phyloP scores from a whole-genome alignment of 352 stramenopile species.

The Blastocystis sp. region DNA sequence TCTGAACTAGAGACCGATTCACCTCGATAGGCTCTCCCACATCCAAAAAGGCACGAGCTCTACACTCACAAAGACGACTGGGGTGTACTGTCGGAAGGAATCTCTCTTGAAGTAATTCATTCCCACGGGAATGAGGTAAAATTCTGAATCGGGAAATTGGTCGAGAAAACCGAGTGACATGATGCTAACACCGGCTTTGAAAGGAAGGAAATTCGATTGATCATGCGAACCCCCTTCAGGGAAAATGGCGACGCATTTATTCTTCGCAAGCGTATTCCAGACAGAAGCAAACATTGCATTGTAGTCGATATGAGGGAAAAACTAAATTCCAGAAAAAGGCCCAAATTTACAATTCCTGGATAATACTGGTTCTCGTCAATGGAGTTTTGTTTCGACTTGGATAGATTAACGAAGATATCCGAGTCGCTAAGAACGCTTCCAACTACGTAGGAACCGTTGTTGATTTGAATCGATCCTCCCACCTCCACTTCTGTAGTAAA shows the following conservation, averaged over 20 bases:
- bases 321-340: background rate
- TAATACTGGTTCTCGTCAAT: background rate
- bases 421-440: background rate
- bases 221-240: conserved; percentile 58
- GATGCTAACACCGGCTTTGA: conserved; percentile 54
- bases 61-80: background rate
- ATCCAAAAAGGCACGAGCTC: conserved; percentile 53
- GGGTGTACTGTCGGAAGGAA: conserved; percentile 27
- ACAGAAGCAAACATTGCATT: conserved; percentile 49
- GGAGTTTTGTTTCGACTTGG: background rate
- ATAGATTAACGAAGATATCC: background rate
- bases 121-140: conserved; percentile 58
- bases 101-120: conserved; percentile 63
- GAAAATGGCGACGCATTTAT: conserved; percentile 53
- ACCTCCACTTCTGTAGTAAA: background rate
- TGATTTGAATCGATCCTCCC: background rate
- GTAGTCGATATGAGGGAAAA: conserved; percentile 59
- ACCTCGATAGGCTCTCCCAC: conserved; percentile 41
- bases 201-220: conserved; percentile 60
- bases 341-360: background rate
- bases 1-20: background rate
- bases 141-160: conserved; percentile 26
- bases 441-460: conserved; percentile 33
- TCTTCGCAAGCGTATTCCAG: conserved; percentile 3
- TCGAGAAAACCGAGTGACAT: conserved; percentile 50